Percentiles rank a stretch among this genome's conserved stretches.
Evolutionary conservation across 345 rosid genomes (phyloP).

Genomic region (Hibiscus tridactylites): DNA sequence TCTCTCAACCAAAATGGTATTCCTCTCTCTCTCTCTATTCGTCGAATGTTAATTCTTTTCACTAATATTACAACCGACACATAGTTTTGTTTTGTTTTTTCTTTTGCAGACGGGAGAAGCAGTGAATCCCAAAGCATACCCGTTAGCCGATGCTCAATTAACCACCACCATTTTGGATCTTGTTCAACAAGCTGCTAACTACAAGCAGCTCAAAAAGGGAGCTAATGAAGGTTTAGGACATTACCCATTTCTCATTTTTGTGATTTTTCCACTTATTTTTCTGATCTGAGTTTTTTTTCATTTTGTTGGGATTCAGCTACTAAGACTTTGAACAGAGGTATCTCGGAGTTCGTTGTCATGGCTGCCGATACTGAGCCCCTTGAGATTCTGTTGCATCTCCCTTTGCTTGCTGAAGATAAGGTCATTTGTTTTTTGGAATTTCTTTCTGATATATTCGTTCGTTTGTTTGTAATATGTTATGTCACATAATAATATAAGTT

Average conservation of each 20-base stretch:
- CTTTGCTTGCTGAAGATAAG: slow-evolving; percentile 80
- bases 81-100: background rate
- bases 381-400: slow-evolving; percentile 79
- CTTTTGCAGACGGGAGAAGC: slow-evolving; percentile 49
- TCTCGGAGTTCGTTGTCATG: slow-evolving; percentile 84
- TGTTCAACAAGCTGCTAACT: slow-evolving; percentile 87
- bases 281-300: background rate
- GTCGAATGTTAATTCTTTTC: background rate
- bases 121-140: slow-evolving; percentile 84
- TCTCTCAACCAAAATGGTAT: background rate
- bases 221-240: slow-evolving; percentile 69
- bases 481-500: no score
- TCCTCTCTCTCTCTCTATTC: background rate
- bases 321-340: slow-evolving; percentile 89
- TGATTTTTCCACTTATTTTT: background rate
- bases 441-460: background rate
- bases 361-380: slow-evolving; percentile 77
- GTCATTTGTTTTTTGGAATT: slow-evolving; percentile 10
- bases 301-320: slow-evolving; percentile 47
- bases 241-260: background rate
- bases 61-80: background rate
- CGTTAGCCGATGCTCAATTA: slow-evolving; percentile 76
- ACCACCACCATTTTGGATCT: slow-evolving; percentile 75
- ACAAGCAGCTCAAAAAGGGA: slow-evolving; percentile 97
- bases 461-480: no score